These are phyloP conservation scores for Acorus gramineus DNA, from an alignment of 106 monocot genomes.

Conservation along the genomic window DNA sequence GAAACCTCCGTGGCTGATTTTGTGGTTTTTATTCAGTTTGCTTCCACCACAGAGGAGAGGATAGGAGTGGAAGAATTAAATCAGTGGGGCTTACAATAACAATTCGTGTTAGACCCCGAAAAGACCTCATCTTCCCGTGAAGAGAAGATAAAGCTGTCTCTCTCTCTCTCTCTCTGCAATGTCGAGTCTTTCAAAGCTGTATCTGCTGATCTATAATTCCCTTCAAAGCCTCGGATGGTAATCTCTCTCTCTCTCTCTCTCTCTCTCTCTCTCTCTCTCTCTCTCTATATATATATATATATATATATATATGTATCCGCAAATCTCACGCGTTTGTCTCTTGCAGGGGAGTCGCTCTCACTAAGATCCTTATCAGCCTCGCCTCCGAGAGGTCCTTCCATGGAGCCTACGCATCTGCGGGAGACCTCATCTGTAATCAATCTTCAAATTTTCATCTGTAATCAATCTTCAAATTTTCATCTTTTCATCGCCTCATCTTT, in stretches of 20 bases:
- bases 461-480: background rate
- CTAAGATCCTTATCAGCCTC: constrained; percentile 23
- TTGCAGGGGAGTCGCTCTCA: constrained; percentile 48
- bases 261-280: constrained; percentile 3
- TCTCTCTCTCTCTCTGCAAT: too few species aligned
- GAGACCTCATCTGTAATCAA: constrained; percentile 64
- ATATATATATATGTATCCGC: background rate
- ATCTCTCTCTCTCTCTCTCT: constrained; percentile 7
- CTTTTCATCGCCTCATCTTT: background rate
- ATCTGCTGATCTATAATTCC: constrained; percentile 72
- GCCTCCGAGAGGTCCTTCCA: constrained; percentile 23
- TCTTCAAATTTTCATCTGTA: background rate
- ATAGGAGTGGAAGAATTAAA: too few species aligned
- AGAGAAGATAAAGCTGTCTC: too few species aligned
- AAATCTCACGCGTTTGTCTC: background rate
- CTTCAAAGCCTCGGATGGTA: constrained; percentile 73
- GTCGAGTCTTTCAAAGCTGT: constrained; percentile 26
- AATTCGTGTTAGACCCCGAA: too few species aligned
- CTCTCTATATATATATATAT: background rate
- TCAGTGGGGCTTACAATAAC: too few species aligned
- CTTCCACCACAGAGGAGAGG: too few species aligned
- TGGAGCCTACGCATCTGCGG: constrained; percentile 56
- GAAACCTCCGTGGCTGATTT: too few species aligned
- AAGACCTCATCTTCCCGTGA: too few species aligned
- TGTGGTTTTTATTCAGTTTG: too few species aligned